Evolutionary conservation across 345 rosid species (phyloP), one percentile per base, ranked within the genome.

Genomic region (Tarenaya hassleriana): DNA sequence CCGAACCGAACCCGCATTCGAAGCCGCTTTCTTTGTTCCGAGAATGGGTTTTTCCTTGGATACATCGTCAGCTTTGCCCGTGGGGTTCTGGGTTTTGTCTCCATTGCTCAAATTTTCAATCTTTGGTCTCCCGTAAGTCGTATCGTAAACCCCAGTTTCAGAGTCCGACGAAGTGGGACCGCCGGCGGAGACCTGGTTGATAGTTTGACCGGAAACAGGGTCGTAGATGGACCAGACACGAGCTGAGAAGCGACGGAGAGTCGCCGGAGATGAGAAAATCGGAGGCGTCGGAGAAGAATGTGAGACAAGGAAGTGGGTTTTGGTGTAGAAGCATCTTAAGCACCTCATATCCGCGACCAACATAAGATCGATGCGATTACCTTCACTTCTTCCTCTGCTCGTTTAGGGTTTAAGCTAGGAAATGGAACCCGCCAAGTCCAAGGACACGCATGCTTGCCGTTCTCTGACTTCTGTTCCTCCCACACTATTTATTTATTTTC

Each of bases 161-260:
- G 58, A 47, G 49, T 12, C 47, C 7, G 65, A 64, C 3, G 68
- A 44, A 44, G n/a, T 31, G 7, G 60, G 41, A 17, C 43, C 54
- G 3, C 11, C 32, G 12, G 16, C 31, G 63, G 34, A 27, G 32
- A 19, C 21, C 17, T 10, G 38, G 4, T 53, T 21, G 3, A 3
- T 34, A 1, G 42, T 15, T 24, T 59, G 55, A 33, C 58, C 60
- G 0, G 53, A 11, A 15, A 52, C 7, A 16, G 70, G 58, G 38
- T 63, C 61, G 49, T 67, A 75, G 16, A 66, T 17, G 47, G 74
- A 69, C 75, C 80, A 69, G 48, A 13, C 50, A 16, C 47, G 57
- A 61, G 63, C 8, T 5, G 52, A 56, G 51, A 56, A 19, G 40
- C 52, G 47, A 17, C 62, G 61, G 16, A 60, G 18, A 13, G 52